Evolutionary conservation across 2,329 filamentous ascomycete genomes (phyloP), one percentile per base, ranked within the genome.

Genomic region (Camillea tinctor): DNA sequence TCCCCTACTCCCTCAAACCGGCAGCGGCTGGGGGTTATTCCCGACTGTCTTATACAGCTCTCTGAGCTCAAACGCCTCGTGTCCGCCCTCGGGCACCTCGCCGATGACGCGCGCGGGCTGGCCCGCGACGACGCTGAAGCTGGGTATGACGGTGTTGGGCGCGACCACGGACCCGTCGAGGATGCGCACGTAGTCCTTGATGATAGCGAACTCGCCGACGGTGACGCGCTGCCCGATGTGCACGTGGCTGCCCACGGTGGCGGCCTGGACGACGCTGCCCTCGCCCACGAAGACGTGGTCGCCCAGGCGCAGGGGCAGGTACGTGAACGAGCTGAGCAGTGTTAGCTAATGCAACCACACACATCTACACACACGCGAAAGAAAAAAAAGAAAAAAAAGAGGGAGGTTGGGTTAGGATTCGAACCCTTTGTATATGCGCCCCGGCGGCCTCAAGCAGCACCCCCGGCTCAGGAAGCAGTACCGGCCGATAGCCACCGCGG

Each of bases 221-320:
- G 90, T 88, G 64, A 88, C 91, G 55, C 88, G 86, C 58, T 84
- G 83, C 21, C 93, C 93, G 62, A 99, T 91, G 72, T 92, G 86
- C 17, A 98, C 93, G 76, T 97, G 92, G 67, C 84, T 92, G 1
- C 91, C 91, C 57, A 99, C 86, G 40, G 86, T 85, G 6, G 93
- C 92, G 0, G 94, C 92, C 73, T 95, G 92, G 44, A 99, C 84
- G 48, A 94, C 85, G 44, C 88, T 87, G 36, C 81, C 80, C 69
- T 86, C 83, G 60, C 92, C 93, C 54, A 99, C 84, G 76, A 94
- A 97, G 64, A 97, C 93, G 77, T 98, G 94, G 74, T 97, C 93
- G 52, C 93, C 93, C 66, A 99, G 90, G 63, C 95, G 92, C 68
- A 98, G 88, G 8, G 93, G 93, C 75, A 94, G 94, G 77, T 93